A percentile compares a stretch with the other conserved stretches of the same genome.
Evolutionary conservation across 106 monocot genomes (phyloP).

Genomic region (Acorus calamus): DNA sequence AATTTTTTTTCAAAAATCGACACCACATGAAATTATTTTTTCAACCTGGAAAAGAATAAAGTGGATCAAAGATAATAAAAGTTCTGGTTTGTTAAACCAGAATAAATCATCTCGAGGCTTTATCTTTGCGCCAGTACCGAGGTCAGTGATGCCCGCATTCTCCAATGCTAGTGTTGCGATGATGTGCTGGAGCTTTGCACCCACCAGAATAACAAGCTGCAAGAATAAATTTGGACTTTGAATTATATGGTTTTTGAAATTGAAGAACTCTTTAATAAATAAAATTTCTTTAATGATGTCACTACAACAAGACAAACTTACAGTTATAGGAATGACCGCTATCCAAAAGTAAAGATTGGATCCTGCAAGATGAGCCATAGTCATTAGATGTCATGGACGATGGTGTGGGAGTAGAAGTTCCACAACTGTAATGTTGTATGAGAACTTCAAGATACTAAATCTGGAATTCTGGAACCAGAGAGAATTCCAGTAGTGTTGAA

Average conservation of each 20-base stretch:
- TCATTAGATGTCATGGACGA: no score
- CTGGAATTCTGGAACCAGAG: no score
- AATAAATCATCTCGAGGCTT: slow-evolving; percentile 88
- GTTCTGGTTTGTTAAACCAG: slow-evolving; percentile 97
- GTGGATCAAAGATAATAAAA: slow-evolving; percentile 73
- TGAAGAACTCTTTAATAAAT: no score
- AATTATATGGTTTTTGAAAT: no score
- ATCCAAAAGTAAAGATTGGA: slow-evolving; percentile 98
- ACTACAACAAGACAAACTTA: slow-evolving; percentile 24
- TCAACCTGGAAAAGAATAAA: slow-evolving; percentile 94
- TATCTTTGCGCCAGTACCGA: slow-evolving; percentile 24
- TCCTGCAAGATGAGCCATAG: slow-evolving; percentile 38
- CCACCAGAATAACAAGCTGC: slow-evolving; percentile 88
- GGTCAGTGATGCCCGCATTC: slow-evolving; percentile 45
- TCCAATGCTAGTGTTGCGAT: slow-evolving; percentile 87
- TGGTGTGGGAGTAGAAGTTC: no score
- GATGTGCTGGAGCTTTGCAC: slow-evolving; percentile 81
- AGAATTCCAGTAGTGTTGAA: not conserved
- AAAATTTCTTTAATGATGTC: no score
- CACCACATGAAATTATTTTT: not conserved
- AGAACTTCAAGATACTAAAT: no score
- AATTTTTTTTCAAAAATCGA: no score
- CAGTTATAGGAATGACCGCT: slow-evolving; percentile 82
- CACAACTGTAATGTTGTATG: no score
- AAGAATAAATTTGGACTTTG: not conserved